phyloP scores from a whole-genome alignment of 441 rosid species.

The Erodium texanum region DNA sequence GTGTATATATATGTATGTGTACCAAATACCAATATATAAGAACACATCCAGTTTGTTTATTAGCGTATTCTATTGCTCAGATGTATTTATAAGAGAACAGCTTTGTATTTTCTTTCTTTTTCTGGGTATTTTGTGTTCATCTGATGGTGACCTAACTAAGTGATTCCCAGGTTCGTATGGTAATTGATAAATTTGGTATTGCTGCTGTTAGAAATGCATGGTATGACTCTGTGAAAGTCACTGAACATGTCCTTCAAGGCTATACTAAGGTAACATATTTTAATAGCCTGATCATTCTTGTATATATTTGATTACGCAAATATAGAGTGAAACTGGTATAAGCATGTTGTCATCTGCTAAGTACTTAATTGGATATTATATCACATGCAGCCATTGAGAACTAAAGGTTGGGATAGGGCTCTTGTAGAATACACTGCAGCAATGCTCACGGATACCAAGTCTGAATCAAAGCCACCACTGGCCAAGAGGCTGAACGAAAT shows the following conservation, averaged over 20 bases:
- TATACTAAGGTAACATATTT: conserved; percentile 58
- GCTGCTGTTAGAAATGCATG: conserved; percentile 64
- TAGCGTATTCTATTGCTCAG: neutral
- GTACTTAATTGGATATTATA: conserved; percentile 10
- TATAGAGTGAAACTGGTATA: neutral
- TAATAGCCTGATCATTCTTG: conserved; percentile 5
- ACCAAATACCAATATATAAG: neutral
- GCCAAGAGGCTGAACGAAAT: conserved; percentile 41
- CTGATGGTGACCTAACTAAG: conserved; percentile 3
- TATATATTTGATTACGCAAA: conserved; percentile 2
- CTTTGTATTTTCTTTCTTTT: neutral
- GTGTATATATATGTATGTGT: no score
- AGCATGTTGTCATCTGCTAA: neutral
- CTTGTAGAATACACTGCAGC: conserved; percentile 57
- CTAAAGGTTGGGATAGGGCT: conserved; percentile 56
- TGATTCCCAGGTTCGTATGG: conserved; percentile 50
- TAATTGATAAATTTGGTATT: conserved; percentile 60
- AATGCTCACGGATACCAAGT: conserved; percentile 27
- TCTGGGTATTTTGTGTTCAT: neutral
- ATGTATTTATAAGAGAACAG: neutral
- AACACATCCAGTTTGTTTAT: neutral
- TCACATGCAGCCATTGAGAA: conserved; percentile 44
- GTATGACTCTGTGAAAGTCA: conserved; percentile 54
- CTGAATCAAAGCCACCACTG: conserved; percentile 31
- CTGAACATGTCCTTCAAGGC: conserved; percentile 48